Conservation (phyloP, 805 yeast genomes). For the Metschnikowia cerradonensis region DNA sequence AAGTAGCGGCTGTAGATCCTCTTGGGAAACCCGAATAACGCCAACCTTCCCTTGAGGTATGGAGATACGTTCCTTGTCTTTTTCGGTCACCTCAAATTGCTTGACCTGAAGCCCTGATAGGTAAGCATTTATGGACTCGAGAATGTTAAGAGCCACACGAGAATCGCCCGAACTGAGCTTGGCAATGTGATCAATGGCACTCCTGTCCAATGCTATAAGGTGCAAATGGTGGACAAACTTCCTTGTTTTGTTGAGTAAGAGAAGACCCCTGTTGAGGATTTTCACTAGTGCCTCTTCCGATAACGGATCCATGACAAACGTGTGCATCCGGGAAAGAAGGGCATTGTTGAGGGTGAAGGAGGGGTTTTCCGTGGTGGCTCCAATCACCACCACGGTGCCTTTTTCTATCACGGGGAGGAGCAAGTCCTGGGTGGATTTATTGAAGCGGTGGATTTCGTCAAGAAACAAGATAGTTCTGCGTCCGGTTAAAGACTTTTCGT, state of each 20-base stretch:
- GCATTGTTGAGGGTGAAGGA: constrained; percentile 42
- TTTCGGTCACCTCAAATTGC: constrained; percentile 9
- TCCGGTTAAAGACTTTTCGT: constrained; percentile 32
- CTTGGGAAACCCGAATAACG: constrained; percentile 37
- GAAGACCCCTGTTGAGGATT: constrained; percentile 42
- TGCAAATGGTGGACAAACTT: constrained; percentile 48
- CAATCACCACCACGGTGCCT: constrained; percentile 37
- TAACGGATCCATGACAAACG: constrained; percentile 41
- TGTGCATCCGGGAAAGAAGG: constrained; percentile 41
- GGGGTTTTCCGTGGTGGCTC: constrained; percentile 64
- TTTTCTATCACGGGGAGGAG: constrained; percentile 40
- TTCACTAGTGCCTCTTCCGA: constrained; percentile 28
- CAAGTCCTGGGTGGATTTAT: constrained; percentile 41
- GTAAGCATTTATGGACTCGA: constrained; percentile 69
- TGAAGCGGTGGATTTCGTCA: constrained; percentile 44
- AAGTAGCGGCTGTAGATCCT: constrained; percentile 37
- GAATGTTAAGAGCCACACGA: constrained; percentile 70
- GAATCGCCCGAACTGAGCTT: constrained; percentile 86
- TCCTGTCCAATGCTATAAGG: constrained; percentile 49
- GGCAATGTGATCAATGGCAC: constrained; percentile 63
- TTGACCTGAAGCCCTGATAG: constrained; percentile 31
- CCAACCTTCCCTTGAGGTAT: constrained; percentile 17
- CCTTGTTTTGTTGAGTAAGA: constrained; percentile 54
- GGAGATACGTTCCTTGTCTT: constrained; percentile 11
- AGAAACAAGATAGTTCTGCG: constrained; percentile 32